These are phyloP conservation scores for Batkoa obscura DNA, from an alignment of 371 early-diverging fungal species.

Conservation along the genomic window DNA sequence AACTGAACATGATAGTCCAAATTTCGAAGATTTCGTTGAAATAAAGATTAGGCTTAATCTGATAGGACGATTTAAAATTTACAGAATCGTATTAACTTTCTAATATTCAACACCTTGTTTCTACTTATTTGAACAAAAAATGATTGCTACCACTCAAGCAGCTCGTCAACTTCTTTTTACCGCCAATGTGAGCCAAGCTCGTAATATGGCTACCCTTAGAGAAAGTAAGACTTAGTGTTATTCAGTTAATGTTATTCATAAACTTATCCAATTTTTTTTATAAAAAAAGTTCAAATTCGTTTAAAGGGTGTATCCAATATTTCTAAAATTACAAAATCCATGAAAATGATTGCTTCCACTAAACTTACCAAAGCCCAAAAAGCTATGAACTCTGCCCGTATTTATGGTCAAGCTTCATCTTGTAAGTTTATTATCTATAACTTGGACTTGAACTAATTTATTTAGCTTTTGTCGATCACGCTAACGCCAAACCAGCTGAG, in stretches of 20 bases:
- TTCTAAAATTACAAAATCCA: conserved; percentile 97
- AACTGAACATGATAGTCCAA: no score
- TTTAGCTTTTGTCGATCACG: conserved; percentile 57
- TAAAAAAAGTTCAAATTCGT: conserved; percentile 67
- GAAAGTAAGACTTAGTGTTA: conserved; percentile 43
- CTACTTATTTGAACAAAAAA: background rate
- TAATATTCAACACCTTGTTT: background rate
- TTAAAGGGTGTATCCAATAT: conserved; percentile 93
- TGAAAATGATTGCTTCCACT: conserved; percentile 99
- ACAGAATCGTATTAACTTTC: background rate
- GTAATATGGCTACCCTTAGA: conserved; percentile 81
- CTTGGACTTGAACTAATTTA: background rate
- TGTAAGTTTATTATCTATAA: conserved; percentile 18
- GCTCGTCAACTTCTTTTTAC: background rate
- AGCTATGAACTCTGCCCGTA: conserved; percentile 81
- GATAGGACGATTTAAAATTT: background rate
- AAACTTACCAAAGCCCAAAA: conserved; percentile 90
- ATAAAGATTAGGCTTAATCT: no score
- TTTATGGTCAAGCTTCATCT: conserved; percentile 56
- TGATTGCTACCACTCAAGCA: background rate
- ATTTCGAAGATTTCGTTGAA: no score
- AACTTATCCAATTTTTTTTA: background rate
- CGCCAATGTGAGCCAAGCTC: conserved; percentile 32
- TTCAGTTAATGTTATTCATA: background rate
- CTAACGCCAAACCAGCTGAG: conserved; percentile 43